phyloP scores from a whole-genome alignment of 148 eudicot species.

The Polygonum maritimum region DNA sequence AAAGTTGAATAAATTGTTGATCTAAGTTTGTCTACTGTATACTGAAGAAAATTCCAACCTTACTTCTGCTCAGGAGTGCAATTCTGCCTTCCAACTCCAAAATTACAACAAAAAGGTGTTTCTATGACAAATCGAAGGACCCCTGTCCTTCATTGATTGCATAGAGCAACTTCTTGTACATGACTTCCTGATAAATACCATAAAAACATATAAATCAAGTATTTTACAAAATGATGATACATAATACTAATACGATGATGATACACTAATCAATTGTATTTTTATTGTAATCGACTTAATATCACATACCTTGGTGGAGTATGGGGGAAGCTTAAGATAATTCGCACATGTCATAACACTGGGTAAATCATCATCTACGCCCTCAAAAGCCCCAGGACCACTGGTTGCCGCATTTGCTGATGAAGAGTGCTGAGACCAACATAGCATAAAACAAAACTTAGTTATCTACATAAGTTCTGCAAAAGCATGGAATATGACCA shows the following conservation, averaged over 20 bases:
- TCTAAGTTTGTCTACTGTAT: too few relatives aligned
- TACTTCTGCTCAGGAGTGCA: neutral
- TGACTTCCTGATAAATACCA: conserved; percentile 51
- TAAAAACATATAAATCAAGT: neutral
- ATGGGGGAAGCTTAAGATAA: conserved; percentile 99
- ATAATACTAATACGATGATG: too few relatives aligned
- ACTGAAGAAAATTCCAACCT: neutral
- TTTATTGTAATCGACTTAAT: neutral
- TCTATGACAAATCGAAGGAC: conserved; percentile 72
- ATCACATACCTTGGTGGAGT: conserved; percentile 71
- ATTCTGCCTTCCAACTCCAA: neutral
- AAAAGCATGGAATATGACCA: neutral
- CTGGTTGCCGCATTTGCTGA: conserved; percentile 9
- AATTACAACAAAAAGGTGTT: neutral
- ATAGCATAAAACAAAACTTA: neutral
- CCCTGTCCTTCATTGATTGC: conserved; percentile 98
- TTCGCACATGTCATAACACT: conserved; percentile 99
- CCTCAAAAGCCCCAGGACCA: conserved; percentile 31
- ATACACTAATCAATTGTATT: neutral
- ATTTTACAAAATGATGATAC: neutral
- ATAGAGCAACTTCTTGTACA: conserved; percentile 86
- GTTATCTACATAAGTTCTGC: neutral
- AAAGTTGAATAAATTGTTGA: too few relatives aligned
- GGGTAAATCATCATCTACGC: conserved; percentile 87
- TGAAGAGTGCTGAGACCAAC: conserved; percentile 14